A percentile compares a stretch with the other conserved stretches of the same genome.
Conservation (phyloP, 495 filamentous ascomycete species). For the Saxophila tyrrhenica region DNA sequence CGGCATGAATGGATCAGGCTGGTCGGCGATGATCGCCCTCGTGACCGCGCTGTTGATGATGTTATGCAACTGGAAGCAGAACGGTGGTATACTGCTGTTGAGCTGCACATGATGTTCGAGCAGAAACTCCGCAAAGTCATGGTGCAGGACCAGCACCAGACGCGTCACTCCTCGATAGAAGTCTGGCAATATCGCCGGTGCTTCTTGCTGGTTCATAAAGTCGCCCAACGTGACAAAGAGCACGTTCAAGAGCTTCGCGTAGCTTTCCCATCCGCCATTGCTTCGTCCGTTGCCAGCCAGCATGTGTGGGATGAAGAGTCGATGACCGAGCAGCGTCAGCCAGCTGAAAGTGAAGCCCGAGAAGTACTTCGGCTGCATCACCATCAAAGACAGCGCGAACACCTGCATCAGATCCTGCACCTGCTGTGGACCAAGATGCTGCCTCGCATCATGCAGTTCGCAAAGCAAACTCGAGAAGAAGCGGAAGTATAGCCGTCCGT, state of each 20-base stretch:
- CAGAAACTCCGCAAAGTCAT: slow-evolving; percentile 90
- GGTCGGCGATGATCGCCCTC: slow-evolving; percentile 52
- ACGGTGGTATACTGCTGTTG: slow-evolving; percentile 71
- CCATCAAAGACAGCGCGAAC: slow-evolving; percentile 61
- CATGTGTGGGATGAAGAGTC: slow-evolving; percentile 73
- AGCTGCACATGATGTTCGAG: slow-evolving; percentile 76
- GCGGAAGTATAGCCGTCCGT: slow-evolving; percentile 81
- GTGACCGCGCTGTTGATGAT: slow-evolving; percentile 78
- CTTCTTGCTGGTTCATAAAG: slow-evolving; percentile 58
- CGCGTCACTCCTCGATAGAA: slow-evolving; percentile 77
- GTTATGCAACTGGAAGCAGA: slow-evolving; percentile 82
- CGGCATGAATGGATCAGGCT: slow-evolving; percentile 68
- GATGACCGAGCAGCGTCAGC: slow-evolving; percentile 70
- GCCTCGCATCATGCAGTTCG: slow-evolving; percentile 36
- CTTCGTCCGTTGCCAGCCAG: slow-evolving; percentile 53
- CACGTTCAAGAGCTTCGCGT: slow-evolving; percentile 62
- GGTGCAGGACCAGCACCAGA: slow-evolving; percentile 72
- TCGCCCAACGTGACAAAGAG: slow-evolving; percentile 66
- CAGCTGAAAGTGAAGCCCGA: slow-evolving; percentile 77
- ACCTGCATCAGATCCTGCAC: slow-evolving; percentile 22
- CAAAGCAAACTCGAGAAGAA: slow-evolving; percentile 77
- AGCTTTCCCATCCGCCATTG: slow-evolving; percentile 57
- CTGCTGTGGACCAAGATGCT: slow-evolving; percentile 2
- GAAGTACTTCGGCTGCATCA: slow-evolving; percentile 62
- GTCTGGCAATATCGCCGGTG: slow-evolving; percentile 56